phyloP scores from a whole-genome alignment of 192 early-diverging fungal genomes.

The Coemansia sp. region DNA sequence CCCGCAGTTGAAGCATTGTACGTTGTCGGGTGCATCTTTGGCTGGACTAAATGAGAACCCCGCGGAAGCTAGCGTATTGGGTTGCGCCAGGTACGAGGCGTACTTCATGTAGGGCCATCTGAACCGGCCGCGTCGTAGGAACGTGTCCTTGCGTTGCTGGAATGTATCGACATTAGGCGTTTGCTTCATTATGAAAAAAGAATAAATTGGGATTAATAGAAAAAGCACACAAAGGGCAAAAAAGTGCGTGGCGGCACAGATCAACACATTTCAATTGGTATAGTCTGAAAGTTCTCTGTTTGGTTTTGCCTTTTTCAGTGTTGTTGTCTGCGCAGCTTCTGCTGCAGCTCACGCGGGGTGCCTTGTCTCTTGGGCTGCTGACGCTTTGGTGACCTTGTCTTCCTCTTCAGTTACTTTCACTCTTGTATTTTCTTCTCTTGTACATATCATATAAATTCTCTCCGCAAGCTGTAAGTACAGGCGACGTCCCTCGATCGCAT shows the following conservation, averaged over 20 bases:
- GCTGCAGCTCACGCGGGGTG: neutral
- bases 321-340: neutral
- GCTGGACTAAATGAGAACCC: constrained; percentile 55
- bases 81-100: constrained; percentile 41
- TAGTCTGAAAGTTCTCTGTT: neutral
- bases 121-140: constrained; percentile 45
- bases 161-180: constrained; percentile 13
- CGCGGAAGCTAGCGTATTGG: constrained; percentile 46
- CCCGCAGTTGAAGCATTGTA: constrained; percentile 53
- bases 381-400: neutral
- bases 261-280: neutral
- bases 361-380: neutral
- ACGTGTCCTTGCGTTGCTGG: constrained; percentile 49
- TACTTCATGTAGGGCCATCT: constrained; percentile 49
- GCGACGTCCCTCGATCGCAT: constrained; percentile 2
- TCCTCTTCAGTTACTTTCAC: neutral
- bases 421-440: neutral
- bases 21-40: constrained; percentile 50
- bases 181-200: constrained; percentile 27
- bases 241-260: neutral
- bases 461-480: neutral
- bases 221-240: neutral
- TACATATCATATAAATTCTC: neutral
- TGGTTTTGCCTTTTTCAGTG: neutral
- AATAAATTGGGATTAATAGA: neutral